Evolutionary conservation across 768 basidiomycete genomes (phyloP), one percentile per base, ranked within the genome.

Genomic region (Tylopilus subfusipes): DNA sequence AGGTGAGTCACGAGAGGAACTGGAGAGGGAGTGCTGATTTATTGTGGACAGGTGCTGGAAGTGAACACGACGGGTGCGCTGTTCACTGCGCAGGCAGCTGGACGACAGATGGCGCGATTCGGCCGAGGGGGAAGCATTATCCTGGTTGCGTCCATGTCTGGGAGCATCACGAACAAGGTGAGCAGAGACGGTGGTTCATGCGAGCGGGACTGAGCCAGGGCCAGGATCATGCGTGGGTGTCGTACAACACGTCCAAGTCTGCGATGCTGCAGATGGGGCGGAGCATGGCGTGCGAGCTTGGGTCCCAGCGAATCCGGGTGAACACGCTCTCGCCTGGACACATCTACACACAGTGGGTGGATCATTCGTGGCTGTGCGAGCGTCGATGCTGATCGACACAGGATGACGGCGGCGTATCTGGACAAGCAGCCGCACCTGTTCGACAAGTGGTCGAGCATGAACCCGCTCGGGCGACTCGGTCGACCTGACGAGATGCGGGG

Each of bases 281-380:
- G 40, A 88, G 85, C 67, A 85, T 91, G 86, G 88, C 88, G 4
- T 89, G 86, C 63, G 88, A 91, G 64, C 77, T 91, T 2, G 89
- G 86, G 2, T 71, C 64, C 33, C 73, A 82, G 66, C 71, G 75
- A 2, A 89, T 91, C 47, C 78, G 89, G 4, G 86, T 90, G 54
- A 91, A 91, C 68, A 75, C 83, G 13, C 75, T 91, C 48, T 90
- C 88, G 11, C 88, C 88, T 0, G 88, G 89, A 4, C 80, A 88
- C 63, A 87, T 90, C 25, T 86, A 86, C 63, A 90, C 87, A 6
- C 76, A 74, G 84, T 86, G 53, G 3, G 60, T 84, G 51, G 16
- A 2, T 8, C 74, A 67, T 8, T 9, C 5, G 39, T 33, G 22
- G 39, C 55, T 68, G 61, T 45, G 50, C 34, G 39, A 19, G n/a